Base-by-base conservation (phyloP, 805 yeast genomes). In the Nematodospora valgi region DNA sequence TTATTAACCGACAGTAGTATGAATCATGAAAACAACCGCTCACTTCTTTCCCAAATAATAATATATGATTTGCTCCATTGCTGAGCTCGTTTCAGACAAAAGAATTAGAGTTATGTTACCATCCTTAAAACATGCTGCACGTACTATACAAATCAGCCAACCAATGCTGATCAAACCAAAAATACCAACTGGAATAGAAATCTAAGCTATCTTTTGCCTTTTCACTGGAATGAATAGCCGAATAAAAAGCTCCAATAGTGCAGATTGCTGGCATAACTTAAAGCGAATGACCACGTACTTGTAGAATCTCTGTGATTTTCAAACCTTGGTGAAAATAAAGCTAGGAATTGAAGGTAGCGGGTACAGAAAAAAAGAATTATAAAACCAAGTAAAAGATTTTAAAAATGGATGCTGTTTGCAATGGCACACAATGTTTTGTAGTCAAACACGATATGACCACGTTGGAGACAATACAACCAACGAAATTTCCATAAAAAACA, bases 201-300 rank as follows among this genome's bases (percentile, higher is more conserved):
- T 63, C 4, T 76, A 63, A 15, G 86, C 80, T n/a, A 48, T 78
- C 71, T 38, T 66, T 64, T 21, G 81, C 80, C 52, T 80, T 86
- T 53, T 80, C 86, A 7, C 80, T 64, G 74, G 78, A 74, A 59
- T 80, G 86, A 32, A 80, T 76, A 46, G 80, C 76, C 7, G 82
- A 72, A 52, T 80, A 86, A 52, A 78, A 79, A 0, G 81, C 76
- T 15, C 82, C 81, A 48, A 80, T 78, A n/a, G 83, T 78, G 86
- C 87, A 81, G 39, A 80, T 71, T 2, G 79, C 76, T 1, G 84
- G 76, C 74, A 78, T 69, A 72, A 3, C 69, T 62, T 25, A 69
- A 71, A 43, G 76, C 51, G 52, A 62, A 72, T 34, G 74, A 68
- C 53, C 51, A 47, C 9, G 46, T 46, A 19, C 29, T n/a, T 16